Percentiles rank a stretch among this genome's conserved stretches.
Conservation (phyloP, 2,329 filamentous ascomycete species). For the Microascus cirrosus region DNA sequence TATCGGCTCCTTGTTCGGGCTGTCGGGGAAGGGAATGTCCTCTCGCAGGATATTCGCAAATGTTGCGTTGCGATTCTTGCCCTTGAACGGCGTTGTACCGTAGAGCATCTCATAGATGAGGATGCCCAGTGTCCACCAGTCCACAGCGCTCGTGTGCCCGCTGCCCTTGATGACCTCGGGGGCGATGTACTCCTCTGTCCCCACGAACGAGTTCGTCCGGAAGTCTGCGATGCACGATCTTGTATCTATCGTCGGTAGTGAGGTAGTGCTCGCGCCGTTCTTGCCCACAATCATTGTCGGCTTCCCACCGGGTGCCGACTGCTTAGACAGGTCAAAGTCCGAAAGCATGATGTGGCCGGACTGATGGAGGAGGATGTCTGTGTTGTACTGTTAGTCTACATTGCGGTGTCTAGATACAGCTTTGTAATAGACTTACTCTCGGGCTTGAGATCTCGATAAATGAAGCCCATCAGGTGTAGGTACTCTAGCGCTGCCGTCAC, state of each 20-base stretch:
- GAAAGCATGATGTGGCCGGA: constrained; percentile 99
- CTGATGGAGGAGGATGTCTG: constrained; percentile 93
- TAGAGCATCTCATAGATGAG: constrained; percentile 98
- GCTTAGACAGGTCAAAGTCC: constrained; percentile 96
- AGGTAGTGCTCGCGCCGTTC: constrained; percentile 75
- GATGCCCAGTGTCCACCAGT: constrained; percentile 98
- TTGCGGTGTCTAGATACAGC: constrained; percentile 6
- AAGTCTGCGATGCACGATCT: constrained; percentile 98
- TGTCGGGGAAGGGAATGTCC: constrained; percentile 92
- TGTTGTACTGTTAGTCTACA: not conserved
- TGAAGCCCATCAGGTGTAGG: constrained; percentile 97
- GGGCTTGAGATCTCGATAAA: constrained; percentile 94
- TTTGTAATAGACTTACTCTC: constrained; percentile 59
- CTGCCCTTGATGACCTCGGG: constrained; percentile 98
- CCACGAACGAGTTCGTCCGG: constrained; percentile 95
- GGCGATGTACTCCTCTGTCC: constrained; percentile 97
- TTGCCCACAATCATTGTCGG: constrained; percentile 96
- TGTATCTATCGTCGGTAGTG: constrained; percentile 92
- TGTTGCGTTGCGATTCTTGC: constrained; percentile 95
- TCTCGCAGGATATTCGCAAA: constrained; percentile 96
- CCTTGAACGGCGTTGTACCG: constrained; percentile 97
- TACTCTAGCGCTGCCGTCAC: constrained; percentile 95
- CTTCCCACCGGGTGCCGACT: constrained; percentile 89
- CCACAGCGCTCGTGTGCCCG: constrained; percentile 93
- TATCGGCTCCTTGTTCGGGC: constrained; percentile 70